These are phyloP conservation scores for Fusarium sp. DNA, from an alignment of 2,329 filamentous ascomycete species.

Conservation along the genomic window DNA sequence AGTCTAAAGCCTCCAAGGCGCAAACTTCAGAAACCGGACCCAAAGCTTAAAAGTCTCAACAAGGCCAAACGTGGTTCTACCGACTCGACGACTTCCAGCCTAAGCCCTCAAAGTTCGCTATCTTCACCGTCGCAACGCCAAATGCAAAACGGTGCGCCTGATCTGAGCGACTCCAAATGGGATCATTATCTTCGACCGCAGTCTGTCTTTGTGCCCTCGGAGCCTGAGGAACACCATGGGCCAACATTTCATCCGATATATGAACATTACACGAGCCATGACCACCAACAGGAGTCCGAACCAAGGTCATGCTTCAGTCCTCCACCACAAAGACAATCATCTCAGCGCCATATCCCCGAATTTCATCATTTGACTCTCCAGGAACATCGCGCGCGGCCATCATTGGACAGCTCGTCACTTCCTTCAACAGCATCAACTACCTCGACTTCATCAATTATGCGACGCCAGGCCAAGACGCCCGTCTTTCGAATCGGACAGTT, in stretches of 20 bases:
- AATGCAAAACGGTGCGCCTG: conserved; percentile 42
- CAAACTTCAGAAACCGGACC: conserved; percentile 52
- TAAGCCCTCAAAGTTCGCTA: conserved; percentile 32
- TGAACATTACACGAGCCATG: conserved; percentile 8
- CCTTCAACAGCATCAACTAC: conserved; percentile 55
- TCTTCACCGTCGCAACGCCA: conserved; percentile 41
- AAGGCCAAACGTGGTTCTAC: conserved; percentile 47
- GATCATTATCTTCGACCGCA: conserved; percentile 47
- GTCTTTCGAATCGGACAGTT: conserved; percentile 65
- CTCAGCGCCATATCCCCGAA: conserved; percentile 45
- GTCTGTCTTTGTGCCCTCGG: conserved; percentile 39
- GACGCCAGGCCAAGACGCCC: conserved; percentile 66
- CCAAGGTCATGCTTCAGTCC: conserved; percentile 31
- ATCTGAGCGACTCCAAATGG: conserved; percentile 50
- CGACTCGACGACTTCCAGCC: conserved; percentile 45
- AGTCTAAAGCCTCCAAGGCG: conserved; percentile 48
- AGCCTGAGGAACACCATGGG: conserved; percentile 31
- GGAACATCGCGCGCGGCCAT: conserved; percentile 40
- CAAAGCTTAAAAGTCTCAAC: conserved; percentile 47
- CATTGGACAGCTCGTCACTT: conserved; percentile 45
- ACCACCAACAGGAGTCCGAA: conserved; percentile 13
- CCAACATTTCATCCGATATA: conserved; percentile 14
- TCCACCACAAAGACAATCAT: conserved; percentile 32
- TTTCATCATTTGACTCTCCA: conserved; percentile 46
- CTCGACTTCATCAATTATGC: conserved; percentile 52